Evolutionary conservation across 805 yeast genomes (phyloP), one percentile per base, ranked within the genome.

Genomic region (Tetrapisispora fleetii): DNA sequence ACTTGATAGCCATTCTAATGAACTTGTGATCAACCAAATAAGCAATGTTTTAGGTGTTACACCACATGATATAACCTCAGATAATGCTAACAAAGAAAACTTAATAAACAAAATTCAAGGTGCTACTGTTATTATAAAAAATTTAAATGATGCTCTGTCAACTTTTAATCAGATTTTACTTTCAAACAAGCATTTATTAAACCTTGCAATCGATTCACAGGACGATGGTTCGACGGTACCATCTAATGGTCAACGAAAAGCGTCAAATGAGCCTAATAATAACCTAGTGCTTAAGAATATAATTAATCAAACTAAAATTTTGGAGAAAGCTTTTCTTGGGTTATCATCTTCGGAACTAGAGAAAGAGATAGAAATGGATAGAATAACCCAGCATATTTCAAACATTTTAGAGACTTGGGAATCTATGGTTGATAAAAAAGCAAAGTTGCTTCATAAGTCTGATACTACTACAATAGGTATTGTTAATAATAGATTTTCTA

Each of bases 401-500:
- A 19, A 13, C 18, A 10, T 41, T 17, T n/a, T 14, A 14, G 37
- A 30, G 17, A 3, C 37, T 7, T 41, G 44, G 44, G 14, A 11
- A 8, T 30, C 37, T 8, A 18, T 41, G 10, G 17, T 28, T 18
- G 22, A n/a, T 13, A 41, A 13, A 16, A n/a, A 18, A 4, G 10
- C 32, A 30, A 32, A 9, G 18, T 11, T 22, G 2, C 8, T 4
- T 4, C 32, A 42, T 8, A 22, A 16, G 33, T 14, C 14, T 11
- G 30, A 42, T 8, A 35, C 5, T 5, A 4, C 37, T 9, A 46
- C 40, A 7, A 24, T 46, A 17, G 32, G 28, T n/a, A 27, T 43
- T 11, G 17, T 46, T 2, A 46, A 46, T 28, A 46, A 46, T 5
- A 40, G 48, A n/a, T 46, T 46, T 19, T 46, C 48, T 17, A 46